Percentiles rank a stretch among this genome's conserved stretches.
Conservation (phyloP, 805 yeast genomes). For the Hanseniaspora vineae region DNA sequence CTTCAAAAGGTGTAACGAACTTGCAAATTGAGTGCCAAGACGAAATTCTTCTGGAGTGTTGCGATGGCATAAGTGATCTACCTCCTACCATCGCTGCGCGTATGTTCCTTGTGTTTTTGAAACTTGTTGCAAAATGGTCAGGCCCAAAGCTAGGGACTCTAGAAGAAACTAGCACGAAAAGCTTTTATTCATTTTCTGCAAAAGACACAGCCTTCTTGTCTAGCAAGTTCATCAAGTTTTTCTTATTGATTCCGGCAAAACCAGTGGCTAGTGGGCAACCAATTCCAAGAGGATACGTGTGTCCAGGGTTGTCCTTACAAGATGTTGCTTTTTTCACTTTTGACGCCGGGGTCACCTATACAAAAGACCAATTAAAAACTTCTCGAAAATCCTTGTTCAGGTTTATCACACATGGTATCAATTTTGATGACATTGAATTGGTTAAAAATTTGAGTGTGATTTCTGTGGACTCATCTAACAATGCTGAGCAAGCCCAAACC, state of each 20-base stretch:
- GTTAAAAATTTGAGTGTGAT: slow-evolving; percentile 48
- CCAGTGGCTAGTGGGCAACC: slow-evolving; percentile 21
- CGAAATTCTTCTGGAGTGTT: slow-evolving; percentile 33
- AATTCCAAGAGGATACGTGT: slow-evolving; percentile 32
- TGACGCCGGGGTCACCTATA: slow-evolving; percentile 53
- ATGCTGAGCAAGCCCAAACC: slow-evolving; percentile 41
- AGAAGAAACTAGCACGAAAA: slow-evolving; percentile 27
- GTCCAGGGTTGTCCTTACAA: slow-evolving; percentile 50
- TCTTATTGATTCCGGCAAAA: slow-evolving; percentile 40
- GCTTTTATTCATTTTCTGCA: slow-evolving; percentile 24
- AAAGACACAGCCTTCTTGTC: slow-evolving; percentile 35
- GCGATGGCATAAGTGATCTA: slow-evolving; percentile 32
- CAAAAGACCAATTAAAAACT: slow-evolving; percentile 31
- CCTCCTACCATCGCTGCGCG: slow-evolving; percentile 36
- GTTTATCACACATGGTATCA: slow-evolving; percentile 23
- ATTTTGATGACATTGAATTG: slow-evolving; percentile 27
- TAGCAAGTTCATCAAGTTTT: slow-evolving; percentile 38
- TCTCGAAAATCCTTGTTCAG: slow-evolving; percentile 29
- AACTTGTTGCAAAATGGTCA: slow-evolving; percentile 36
- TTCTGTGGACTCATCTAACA: slow-evolving; percentile 43
- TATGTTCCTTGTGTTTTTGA: slow-evolving; percentile 46
- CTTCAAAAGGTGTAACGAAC: slow-evolving; percentile 56
- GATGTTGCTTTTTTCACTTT: slow-evolving; percentile 54
- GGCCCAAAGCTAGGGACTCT: slow-evolving; percentile 34
- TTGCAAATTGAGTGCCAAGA: slow-evolving; percentile 26